Base-by-base conservation (phyloP, 208 protist species). In the Acanthamoeba lugdunensis region DNA sequence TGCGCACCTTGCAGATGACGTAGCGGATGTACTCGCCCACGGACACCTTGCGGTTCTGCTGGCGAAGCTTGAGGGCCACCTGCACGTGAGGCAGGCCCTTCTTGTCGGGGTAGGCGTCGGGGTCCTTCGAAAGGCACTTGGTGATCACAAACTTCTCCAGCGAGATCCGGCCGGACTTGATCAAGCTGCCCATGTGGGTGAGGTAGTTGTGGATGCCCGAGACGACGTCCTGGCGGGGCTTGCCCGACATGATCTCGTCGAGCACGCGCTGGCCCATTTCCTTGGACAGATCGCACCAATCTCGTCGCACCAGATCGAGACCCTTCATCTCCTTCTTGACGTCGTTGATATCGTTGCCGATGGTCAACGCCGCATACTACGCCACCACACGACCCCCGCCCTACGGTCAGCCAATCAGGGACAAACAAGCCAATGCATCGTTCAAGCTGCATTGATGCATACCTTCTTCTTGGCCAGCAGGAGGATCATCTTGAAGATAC, bases 221-320 rank as follows among this genome's bases (percentile, higher is more conserved):
- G 69, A 97, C 93, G 25, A 97, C 61, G 65, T 98, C 97, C 14
- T 98, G 96, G 25, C 94, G 71, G 8, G 96, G 54, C n/a, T 65
- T 69, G 23, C 96, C 97, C 50, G 96, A 98, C 50, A 99, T 96
- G 75, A 99, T 98, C 65, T 98, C 94, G 50, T 98, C 97, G 54
- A 99, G 96, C 25, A 58, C 23, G 82, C 95, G 95, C 50, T 98
- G 96, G 41, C 98, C 98, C 23, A 98, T 97, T 25, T 98, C 90
- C 93, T 99, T 98, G 7, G 98, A 98, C 21, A 99, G 96, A 25
- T 97, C 97, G 96, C 99, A 99, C 99, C 99, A 99, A 96, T 99
- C 99, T 79, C 99, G 98, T 30, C 99, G 97, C 52, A 99, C 99
- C 82, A 99, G 98, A 95, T 99, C 99, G 1, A 99, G 95, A 63